Conservation (phyloP, 2,329 filamentous ascomycete species). For the Aureobasidium melanogenum region DNA sequence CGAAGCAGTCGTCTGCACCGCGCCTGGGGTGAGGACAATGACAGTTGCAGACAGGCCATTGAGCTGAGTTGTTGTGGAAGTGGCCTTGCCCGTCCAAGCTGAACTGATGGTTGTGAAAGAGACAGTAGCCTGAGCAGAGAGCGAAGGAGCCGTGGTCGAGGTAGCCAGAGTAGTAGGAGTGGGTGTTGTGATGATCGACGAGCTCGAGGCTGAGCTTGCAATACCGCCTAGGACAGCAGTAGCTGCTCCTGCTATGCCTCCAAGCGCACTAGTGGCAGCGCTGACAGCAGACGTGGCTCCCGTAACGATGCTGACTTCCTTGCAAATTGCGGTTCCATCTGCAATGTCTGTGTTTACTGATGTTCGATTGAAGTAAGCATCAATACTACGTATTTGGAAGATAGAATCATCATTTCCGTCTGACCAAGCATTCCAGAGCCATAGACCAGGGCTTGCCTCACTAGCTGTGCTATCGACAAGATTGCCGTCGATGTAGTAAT, state of each 20-base stretch:
- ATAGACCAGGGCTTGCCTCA: constrained; percentile 52
- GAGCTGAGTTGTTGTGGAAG: constrained; percentile 9
- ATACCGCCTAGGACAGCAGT: not conserved
- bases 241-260: not conserved
- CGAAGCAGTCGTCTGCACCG: not conserved
- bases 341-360: not conserved
- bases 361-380: constrained; percentile 46
- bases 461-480: constrained; percentile 45
- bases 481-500: constrained; percentile 60
- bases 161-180: constrained; percentile 8
- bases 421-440: constrained; percentile 68
- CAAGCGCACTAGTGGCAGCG: not conserved
- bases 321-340: not conserved
- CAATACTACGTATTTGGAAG: constrained; percentile 59
- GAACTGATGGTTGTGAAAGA: constrained; percentile 13
- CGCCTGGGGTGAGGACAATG: constrained; percentile 11
- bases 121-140: constrained; percentile 4
- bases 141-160: not conserved
- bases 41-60: constrained; percentile 10
- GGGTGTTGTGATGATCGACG: not conserved
- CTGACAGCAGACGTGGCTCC: not conserved
- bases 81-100: constrained; percentile 13
- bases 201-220: not conserved
- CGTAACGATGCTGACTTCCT: not conserved
- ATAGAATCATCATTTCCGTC: constrained; percentile 49